A percentile compares a stretch with the other conserved stretches of the same genome.
Conservation (phyloP, 2,329 filamentous ascomycete species). For the Colletotrichum salicis region DNA sequence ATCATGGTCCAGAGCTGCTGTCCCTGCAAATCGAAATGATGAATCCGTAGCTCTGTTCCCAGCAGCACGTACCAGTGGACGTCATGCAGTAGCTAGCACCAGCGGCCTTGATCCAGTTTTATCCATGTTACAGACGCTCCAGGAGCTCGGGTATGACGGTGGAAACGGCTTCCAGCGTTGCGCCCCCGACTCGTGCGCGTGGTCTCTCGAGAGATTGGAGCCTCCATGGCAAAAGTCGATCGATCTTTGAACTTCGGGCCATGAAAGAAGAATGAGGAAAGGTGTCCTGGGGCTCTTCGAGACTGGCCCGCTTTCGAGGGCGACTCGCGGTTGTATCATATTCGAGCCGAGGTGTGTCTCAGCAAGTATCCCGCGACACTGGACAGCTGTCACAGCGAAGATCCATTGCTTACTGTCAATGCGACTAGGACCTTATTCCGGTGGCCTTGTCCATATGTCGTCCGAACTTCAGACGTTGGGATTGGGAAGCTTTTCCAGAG, state of each 20-base stretch:
- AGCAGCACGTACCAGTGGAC: too few species aligned
- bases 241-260: too few species aligned
- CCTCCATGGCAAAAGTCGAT: too few species aligned
- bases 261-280: not conserved
- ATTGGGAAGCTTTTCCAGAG: not conserved
- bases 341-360: constrained; percentile 26
- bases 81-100: not conserved
- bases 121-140: constrained; percentile 6
- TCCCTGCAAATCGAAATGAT: constrained; percentile 1
- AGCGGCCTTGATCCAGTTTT: not conserved
- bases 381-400: constrained; percentile 16
- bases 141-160: not conserved
- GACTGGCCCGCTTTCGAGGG: not conserved
- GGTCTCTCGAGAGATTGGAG: not conserved
- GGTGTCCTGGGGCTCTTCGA: not conserved
- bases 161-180: not conserved
- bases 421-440: not conserved
- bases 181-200: not conserved
- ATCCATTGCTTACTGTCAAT: constrained; percentile 17
- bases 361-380: not conserved
- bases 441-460: constrained; percentile 3
- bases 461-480: not conserved
- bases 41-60: not conserved
- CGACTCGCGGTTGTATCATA: constrained; percentile 22
- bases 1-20: constrained; percentile 17